phyloP scores from a whole-genome alignment of 2,329 filamentous ascomycete genomes.

The Emmonsiellopsis sp. region DNA sequence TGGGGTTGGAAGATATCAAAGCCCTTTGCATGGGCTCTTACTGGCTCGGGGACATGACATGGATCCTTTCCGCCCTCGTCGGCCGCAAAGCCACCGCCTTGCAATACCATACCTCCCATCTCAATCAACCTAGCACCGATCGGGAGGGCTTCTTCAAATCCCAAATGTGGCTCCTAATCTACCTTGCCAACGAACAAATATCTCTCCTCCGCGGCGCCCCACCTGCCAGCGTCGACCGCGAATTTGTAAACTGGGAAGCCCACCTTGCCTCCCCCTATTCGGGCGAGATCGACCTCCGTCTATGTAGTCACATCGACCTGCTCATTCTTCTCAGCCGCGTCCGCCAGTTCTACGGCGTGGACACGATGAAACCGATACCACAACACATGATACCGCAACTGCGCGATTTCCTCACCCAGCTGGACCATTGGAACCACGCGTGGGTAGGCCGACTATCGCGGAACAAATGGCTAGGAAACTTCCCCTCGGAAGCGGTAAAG shows the following conservation, averaged over 20 bases:
- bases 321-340: conserved; percentile 7
- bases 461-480: conserved; percentile 35
- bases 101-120: conserved; percentile 25
- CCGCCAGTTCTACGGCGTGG: conserved; percentile 14
- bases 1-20: conserved; percentile 43
- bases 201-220: conserved; percentile 8
- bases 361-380: conserved; percentile 15
- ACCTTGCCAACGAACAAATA: conserved; percentile 10
- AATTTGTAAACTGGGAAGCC: conserved; percentile 13
- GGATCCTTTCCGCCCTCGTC: conserved; percentile 37
- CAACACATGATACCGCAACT: conserved; percentile 8
- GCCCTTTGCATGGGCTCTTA: conserved; percentile 48
- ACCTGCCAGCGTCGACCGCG: conserved; percentile 5
- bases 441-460: conserved; percentile 20
- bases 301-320: conserved; percentile 10
- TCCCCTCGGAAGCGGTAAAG: conserved; percentile 38
- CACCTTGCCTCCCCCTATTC: conserved; percentile 37
- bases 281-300: conserved; percentile 18
- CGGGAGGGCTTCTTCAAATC: conserved; percentile 14
- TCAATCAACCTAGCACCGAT: conserved; percentile 8
- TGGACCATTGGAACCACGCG: conserved; percentile 22
- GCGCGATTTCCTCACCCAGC: conserved; percentile 19
- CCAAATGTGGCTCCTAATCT: conserved; percentile 35
- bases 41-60: conserved; percentile 47
- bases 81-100: conserved; percentile 36